Evolutionary conservation across 176 grass and related monocot species (phyloP), one percentile per base, ranked within the genome.

Genomic region (Zizania latifolia): DNA sequence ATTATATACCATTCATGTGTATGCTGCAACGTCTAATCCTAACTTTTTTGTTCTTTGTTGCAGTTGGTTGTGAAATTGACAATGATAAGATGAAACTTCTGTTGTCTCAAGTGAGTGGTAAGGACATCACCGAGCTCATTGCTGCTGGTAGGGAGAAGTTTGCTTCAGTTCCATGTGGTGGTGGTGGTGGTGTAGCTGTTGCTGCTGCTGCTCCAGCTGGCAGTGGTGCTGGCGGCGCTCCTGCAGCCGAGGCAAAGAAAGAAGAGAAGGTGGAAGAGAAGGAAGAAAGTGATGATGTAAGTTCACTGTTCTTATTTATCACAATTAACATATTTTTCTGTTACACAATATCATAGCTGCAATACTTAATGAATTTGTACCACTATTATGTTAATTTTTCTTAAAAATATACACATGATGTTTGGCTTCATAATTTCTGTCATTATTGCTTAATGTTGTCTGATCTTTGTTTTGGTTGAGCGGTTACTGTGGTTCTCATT

Each of bases 261-360:
- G 88, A 90, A 80, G 84, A 86, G 9, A 86, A 86, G 65, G 88
- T 80, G 5, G 84, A 86, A 45, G 88, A 90, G 80, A 90, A 90
- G 70, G 88, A 90, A 76, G 88, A 90, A 31, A 86, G 83, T 2
- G 84, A 90, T 53, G 88, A 90, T 54, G 88, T 90, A 83, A 89
- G 79, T 45, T 36, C 0, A 28, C 1, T 22, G 1, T 23, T 70
- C 44, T 31, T 5, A 0, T 5, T 0, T 15, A 0, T 45, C 2
- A 10, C 5, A 6, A 6, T 58, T 54, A 14, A 1, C 1, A 16
- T 51, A 50, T n/a, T 50, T 29, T 70, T 27, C 17, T 13, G 26
- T 11, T 70, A 8, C 44, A 22, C 21, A 0, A 22, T 3, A 9
- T 2, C 19, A 12, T 31, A 14, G 8, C 14, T 4, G n/a, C 8